These are phyloP conservation scores for Erodium trifolium DNA, from an alignment of 441 rosid species.

Conservation along the genomic window DNA sequence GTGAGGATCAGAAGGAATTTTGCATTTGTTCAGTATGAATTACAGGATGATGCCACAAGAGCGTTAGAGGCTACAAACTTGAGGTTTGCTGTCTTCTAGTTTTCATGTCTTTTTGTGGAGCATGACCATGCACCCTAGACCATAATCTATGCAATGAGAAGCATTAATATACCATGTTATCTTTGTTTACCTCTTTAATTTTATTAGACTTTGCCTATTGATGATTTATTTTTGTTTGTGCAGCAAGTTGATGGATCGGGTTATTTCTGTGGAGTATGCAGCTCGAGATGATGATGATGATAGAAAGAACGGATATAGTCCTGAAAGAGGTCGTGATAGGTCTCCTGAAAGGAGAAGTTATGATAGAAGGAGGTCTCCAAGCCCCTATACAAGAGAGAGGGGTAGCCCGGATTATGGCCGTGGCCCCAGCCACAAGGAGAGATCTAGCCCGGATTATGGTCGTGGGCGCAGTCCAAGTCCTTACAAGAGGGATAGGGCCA, in stretches of 20 bases:
- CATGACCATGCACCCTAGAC: too few relatives aligned
- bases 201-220: neutral
- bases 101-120: too few relatives aligned
- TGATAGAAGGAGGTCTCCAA: slow-evolving; percentile 61
- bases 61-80: slow-evolving; percentile 81
- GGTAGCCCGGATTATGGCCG: slow-evolving; percentile 87
- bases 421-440: slow-evolving; percentile 47
- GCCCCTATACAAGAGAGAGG: slow-evolving; percentile 75
- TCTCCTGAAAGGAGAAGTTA: slow-evolving; percentile 54
- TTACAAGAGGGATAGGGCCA: slow-evolving; percentile 38
- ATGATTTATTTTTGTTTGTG: slow-evolving; percentile 11
- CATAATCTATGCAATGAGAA: too few relatives aligned
- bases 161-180: too few relatives aligned
- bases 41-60: slow-evolving; percentile 74
- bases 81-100: slow-evolving; percentile 37
- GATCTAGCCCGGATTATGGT: slow-evolving; percentile 56
- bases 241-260: slow-evolving; percentile 86
- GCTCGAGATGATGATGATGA: slow-evolving; percentile 61
- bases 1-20: slow-evolving; percentile 92
- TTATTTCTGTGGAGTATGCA: slow-evolving; percentile 90
- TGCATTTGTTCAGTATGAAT: slow-evolving; percentile 85
- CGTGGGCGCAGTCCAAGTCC: slow-evolving; percentile 56
- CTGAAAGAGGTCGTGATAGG: slow-evolving; percentile 63
- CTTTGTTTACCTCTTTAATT: too few relatives aligned
- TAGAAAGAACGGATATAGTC: slow-evolving; percentile 50